Evolutionary conservation across 345 rosid species (phyloP), one percentile per base, ranked within the genome.

Genomic region (Eucalyptus cloeziana): DNA sequence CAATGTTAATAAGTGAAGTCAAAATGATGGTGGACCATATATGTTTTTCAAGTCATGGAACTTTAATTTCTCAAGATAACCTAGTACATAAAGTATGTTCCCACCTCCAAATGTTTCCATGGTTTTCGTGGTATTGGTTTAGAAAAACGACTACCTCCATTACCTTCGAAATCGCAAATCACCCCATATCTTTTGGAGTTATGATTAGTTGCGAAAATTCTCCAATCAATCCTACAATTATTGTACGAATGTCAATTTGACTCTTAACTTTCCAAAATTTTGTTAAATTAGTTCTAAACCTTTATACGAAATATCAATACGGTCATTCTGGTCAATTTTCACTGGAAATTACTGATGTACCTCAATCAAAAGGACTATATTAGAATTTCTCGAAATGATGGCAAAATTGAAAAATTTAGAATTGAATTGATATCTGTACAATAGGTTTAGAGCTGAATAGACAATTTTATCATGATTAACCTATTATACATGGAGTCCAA

Each of bases 341-440:
- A 4, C 2, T 12, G 0, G 0, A 21, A 37, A 71, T 71, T 10
- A 6, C 2, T 56, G 12, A 8, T 10, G 27, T 56, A 3, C 30
- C 25, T 21, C 27, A 8, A 56, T 8, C 3, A 24, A 56, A 56
- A 56, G 6, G 3, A 56, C 10, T 56, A 2, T 24, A 22, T 56
- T 56, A 13, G 12, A 56, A 24, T 56, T 56, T 52, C 2, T 52
- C 0, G 25, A 52, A 52, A 21, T 19, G 10, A 0, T 21, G 4
- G 2, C 25, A 52, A 52, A 52, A 56, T 56, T 24, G 6, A 24
- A 56, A 56, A 56, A 4, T 2, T 56, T 56, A 56, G 5, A 25
- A 56, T 1, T 10, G 3, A 37, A 37, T 76, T 37, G 27, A 21
- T 4, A 10, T 76, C 0, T 0, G 5, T 3, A 76, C 2, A 37